Base-by-base conservation (phyloP, 257 asterid genomes). In the Rehmannia glutinosa region DNA sequence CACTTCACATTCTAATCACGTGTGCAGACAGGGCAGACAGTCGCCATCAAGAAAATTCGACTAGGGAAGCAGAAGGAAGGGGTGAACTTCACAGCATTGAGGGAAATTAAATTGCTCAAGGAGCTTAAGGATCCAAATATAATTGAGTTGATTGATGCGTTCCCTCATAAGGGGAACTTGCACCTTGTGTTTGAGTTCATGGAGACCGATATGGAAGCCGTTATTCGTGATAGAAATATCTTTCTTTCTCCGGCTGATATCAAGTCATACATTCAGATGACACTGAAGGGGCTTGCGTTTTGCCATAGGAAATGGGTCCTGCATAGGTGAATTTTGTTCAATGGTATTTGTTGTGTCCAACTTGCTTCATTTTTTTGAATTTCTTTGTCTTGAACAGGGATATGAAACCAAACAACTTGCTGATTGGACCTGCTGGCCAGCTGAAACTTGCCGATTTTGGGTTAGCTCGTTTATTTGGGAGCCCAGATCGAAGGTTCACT, bases 141-240 rank as follows among this genome's bases (percentile, higher is more conserved):
- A 47, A 91, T 94, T n/a, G 97, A 94, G 79, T 69, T 94, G 81
- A 94, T 84, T 21, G 99, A 94, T 54, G 84, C 96, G 4, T 94
- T 86, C 60, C 92, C 96, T 12, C 96, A 91, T 72, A 91, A 94
- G 62, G 99, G 96, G 62, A 94, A 94, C 81, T 77, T 94, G 86
- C 96, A 91, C 79, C 97, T 94, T 35, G 99, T 94, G 75, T 94
- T 94, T 80, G 99, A 94, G 81, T 94, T 94, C 72, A 94, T 94
- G 99, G 99, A 94, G 88, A 94, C 99, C 36, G 97, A 94, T 79
- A 81, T 94, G 11, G 99, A 94, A 79, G 97, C 99, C 5, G 99
- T 94, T 69, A 94, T 94, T 73, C 97, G 97, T 46, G 97, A 94
- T 76, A 83, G 92, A 64, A 87, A 91, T 70, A 91, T 91, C 21